Evolutionary conservation across 208 protist species (phyloP), one percentile per base, ranked within the genome.

Genomic region (Trypanosoma melophagium): DNA sequence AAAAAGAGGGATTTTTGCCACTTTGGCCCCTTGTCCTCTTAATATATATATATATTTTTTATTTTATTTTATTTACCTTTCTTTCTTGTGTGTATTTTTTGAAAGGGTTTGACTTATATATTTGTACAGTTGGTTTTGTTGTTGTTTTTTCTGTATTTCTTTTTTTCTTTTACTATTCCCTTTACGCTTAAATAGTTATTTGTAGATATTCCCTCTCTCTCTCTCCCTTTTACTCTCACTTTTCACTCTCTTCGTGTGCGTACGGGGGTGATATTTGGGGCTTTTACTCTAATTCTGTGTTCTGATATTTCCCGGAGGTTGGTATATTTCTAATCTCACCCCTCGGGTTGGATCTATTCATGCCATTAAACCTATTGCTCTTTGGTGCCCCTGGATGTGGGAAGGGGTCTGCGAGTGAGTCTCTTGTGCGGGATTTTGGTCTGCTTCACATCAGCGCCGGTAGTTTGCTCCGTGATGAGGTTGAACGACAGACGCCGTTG

Each of bases 391-490:
- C 89, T 0, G 89, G 87, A 8, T 86, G 78, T 62, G 89, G 89
- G 5, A 95, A 93, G 56, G 87, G 89, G 5, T 90, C 85, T 16
- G 72, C 89, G 47, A 96, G 94, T 38, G 83, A 97, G 17, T 69
- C 90, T 4, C 61, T 98, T 2, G 94, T 96, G 13, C 69, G 81
- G 42, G 74, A 97, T 28, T 97, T 89, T 59, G 83, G 82, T 25
- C 78, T 93, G 35, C 58, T 86, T 9, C 92, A 97, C 76, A 69
- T 98, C 25, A 94, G 82, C 45, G 83, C 89, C 1, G 96, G 97
- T 41, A 84, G 97, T 44, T 62, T 98, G 14, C 80, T 99, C 42
- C 83, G 97, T 38, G 81, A 80, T 42, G 97, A 98, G 76, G 81
- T 96, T 62, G 68, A 74, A 51, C 71, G 73, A 22, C 66, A 71